Percentiles rank a stretch among this genome's conserved stretches.
These are phyloP conservation scores for Russula ochroleuca DNA, from an alignment of 768 basidiomycete genomes.

Conservation along the genomic window DNA sequence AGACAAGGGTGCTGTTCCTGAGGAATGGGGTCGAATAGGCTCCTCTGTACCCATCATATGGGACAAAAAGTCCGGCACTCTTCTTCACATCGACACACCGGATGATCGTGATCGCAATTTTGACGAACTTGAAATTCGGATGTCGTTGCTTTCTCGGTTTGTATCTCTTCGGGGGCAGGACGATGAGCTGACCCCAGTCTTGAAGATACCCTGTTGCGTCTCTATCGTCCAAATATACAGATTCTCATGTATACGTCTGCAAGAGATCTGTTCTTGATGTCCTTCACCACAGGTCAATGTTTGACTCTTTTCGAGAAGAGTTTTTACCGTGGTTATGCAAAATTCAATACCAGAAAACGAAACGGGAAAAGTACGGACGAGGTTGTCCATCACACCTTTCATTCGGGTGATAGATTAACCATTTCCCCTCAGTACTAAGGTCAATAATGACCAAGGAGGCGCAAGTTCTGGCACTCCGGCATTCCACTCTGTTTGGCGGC, in stretches of 20 bases:
- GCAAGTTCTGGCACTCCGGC: constrained; percentile 50
- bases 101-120: constrained; percentile 63
- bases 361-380: constrained; percentile 54
- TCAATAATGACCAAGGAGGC: constrained; percentile 43
- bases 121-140: constrained; percentile 69
- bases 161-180: constrained; percentile 28
- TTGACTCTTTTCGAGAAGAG: constrained; percentile 85
- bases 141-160: constrained; percentile 69
- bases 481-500: constrained; percentile 49
- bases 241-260: constrained; percentile 92
- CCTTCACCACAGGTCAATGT: constrained; percentile 59
- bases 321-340: constrained; percentile 92
- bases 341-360: constrained; percentile 66
- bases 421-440: constrained; percentile 41
- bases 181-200: constrained; percentile 4
- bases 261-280: constrained; percentile 67
- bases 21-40: constrained; percentile 60
- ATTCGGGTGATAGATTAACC: background rate
- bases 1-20: constrained; percentile 53
- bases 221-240: constrained; percentile 64
- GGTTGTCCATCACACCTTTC: constrained; percentile 37
- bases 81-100: constrained; percentile 68
- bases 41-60: constrained; percentile 55
- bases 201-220: constrained; percentile 65
- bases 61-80: constrained; percentile 59